Conservation (phyloP, 2,329 filamentous ascomycete species). For the Sporothrix protearum region DNA sequence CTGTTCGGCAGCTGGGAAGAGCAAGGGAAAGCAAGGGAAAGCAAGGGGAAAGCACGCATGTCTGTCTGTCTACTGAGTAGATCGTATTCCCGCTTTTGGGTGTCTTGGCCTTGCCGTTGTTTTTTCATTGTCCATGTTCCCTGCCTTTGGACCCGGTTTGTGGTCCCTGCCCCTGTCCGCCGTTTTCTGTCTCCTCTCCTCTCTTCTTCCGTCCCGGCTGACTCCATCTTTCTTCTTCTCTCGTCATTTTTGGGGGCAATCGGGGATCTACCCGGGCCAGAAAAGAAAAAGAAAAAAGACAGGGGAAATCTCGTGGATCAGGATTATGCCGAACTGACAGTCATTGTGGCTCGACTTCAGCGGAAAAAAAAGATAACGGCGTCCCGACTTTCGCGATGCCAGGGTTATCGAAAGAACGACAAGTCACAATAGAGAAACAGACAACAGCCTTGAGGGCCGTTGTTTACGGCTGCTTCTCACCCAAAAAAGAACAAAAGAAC, state of each 20-base stretch:
- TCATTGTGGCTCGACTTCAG: background rate
- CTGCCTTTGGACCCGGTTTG: no score
- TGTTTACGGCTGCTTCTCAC: background rate
- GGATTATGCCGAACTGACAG: constrained; percentile 15
- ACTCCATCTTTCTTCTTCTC: background rate
- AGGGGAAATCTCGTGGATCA: background rate
- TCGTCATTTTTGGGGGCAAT: background rate
- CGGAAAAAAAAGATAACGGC: background rate
- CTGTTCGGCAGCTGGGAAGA: background rate
- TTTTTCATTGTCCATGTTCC: background rate
- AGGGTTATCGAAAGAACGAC: background rate
- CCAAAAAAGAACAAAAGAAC: background rate
- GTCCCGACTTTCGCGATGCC: background rate
- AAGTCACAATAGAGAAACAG: background rate
- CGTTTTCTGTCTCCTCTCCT: background rate
- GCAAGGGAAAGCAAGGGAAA: no score
- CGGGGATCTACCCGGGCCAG: constrained; percentile 2
- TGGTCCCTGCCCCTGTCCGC: background rate
- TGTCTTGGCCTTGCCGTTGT: background rate
- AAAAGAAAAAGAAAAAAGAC: background rate
- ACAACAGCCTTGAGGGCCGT: background rate
- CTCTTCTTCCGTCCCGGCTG: background rate
- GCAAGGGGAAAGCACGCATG: background rate
- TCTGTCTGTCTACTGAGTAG: no score
- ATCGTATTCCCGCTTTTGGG: constrained; percentile 8